A percentile compares a stretch with the other conserved stretches of the same genome.
phyloP scores from a whole-genome alignment of 164 flowering plant species.

The Chimonanthus salicifolius region DNA sequence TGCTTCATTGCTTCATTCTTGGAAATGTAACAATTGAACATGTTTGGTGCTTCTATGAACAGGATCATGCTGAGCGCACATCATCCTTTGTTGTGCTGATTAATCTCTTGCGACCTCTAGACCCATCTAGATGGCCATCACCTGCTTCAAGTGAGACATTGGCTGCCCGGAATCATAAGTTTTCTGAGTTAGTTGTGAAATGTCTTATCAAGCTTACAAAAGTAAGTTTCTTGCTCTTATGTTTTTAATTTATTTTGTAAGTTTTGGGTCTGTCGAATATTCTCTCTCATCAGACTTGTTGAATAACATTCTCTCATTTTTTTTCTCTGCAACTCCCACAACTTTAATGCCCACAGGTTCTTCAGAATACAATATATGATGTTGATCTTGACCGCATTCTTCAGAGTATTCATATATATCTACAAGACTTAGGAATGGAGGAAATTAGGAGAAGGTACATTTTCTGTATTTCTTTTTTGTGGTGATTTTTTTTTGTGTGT shows the following conservation, averaged over 20 bases:
- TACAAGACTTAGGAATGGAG: conserved; percentile 98
- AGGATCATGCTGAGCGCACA: conserved; percentile 98
- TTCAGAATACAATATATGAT: conserved; percentile 89
- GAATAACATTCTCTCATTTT: background rate
- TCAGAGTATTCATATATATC: conserved; percentile 88
- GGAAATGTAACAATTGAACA: too few relatives aligned
- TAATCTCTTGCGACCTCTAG: conserved; percentile 83
- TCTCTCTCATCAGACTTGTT: background rate
- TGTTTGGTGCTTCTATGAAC: conserved; percentile 16
- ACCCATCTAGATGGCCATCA: conserved; percentile 93
- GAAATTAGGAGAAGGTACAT: conserved; percentile 89
- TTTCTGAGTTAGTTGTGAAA: conserved; percentile 92
- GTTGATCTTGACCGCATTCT: conserved; percentile 96
- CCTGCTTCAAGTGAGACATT: conserved; percentile 64
- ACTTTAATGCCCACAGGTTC: conserved; percentile 46
- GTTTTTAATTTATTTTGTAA: background rate
- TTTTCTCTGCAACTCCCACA: background rate
- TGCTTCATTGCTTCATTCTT: background rate
- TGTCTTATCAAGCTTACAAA: conserved; percentile 93
- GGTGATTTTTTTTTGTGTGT: background rate
- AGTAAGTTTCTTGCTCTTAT: conserved; percentile 29
- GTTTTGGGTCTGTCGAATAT: background rate
- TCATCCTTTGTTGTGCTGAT: conserved; percentile 93
- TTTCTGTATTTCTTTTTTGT: background rate
- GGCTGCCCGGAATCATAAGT: conserved; percentile 78